Percentiles rank a stretch among this genome's conserved stretches.
phyloP scores from a whole-genome alignment of 1,139 yeast species.

The Blastobotrys arbuscula region DNA sequence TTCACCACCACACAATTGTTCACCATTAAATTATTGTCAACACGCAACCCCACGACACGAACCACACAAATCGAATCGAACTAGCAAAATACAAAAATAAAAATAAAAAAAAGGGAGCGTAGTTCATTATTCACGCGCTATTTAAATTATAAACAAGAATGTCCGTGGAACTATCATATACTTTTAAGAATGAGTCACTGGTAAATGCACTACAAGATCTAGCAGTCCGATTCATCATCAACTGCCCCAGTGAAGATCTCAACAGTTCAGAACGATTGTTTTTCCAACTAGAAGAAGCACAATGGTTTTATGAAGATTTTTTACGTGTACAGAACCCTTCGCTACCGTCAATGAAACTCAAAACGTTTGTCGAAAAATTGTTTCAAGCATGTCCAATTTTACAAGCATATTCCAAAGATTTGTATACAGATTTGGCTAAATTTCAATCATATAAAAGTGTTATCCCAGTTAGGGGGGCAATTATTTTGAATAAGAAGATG shows the following conservation, averaged over 20 bases:
- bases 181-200: conserved; percentile 40
- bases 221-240: conserved; percentile 81
- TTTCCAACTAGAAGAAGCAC: conserved; percentile 97
- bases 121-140: too few species aligned
- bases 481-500: conserved; percentile 67
- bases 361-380: conserved; percentile 65
- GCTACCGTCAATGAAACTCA: conserved; percentile 75
- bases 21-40: too few species aligned
- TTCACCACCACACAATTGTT: too few species aligned
- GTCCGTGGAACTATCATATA: conserved; percentile 25
- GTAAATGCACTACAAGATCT: conserved; percentile 82
- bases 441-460: conserved; percentile 83
- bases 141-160: conserved; percentile 12
- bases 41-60: neutral
- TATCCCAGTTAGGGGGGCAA: conserved; percentile 96
- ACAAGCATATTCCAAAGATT: conserved; percentile 24
- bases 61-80: neutral
- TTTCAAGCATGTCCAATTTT: conserved; percentile 77
- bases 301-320: conserved; percentile 94
- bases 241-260: conserved; percentile 87
- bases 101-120: too few species aligned
- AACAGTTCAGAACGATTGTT: conserved; percentile 80
- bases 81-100: too few species aligned
- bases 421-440: conserved; percentile 27
- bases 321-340: conserved; percentile 66